A percentile compares a stretch with the other conserved stretches of the same genome.
Evolutionary conservation across 192 early-diverging fungal genomes (phyloP).

Genomic region (Coemansia sp.): DNA sequence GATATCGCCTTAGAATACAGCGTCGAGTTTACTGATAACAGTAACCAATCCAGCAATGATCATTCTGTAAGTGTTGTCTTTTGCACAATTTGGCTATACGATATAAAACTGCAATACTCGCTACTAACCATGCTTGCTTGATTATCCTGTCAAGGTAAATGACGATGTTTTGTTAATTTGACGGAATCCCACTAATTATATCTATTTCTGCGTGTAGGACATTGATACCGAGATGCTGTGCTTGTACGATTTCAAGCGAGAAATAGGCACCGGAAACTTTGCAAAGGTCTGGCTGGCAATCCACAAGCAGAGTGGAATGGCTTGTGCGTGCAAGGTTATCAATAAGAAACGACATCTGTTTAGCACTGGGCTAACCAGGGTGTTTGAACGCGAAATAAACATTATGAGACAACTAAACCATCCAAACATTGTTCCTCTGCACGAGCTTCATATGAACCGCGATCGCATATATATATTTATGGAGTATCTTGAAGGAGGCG

Average conservation of each 20-base stretch:
- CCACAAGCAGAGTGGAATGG: conserved; percentile 44
- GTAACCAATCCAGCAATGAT: conserved; percentile 10
- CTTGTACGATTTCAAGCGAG: conserved; percentile 52
- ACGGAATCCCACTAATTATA: too few species aligned
- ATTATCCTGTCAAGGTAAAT: too few species aligned
- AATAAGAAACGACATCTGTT: conserved; percentile 48
- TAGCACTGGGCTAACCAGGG: conserved; percentile 40
- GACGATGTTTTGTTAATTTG: too few species aligned
- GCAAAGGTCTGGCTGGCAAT: conserved; percentile 54
- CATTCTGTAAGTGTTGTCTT: conserved; percentile 10
- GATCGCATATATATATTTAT: conserved; percentile 56
- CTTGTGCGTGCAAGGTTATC: conserved; percentile 56
- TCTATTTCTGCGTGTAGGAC: conserved; percentile 9
- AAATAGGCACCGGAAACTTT: conserved; percentile 54
- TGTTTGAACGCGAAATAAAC: conserved; percentile 51
- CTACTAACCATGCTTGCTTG: too few species aligned
- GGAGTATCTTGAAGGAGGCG: conserved; percentile 53
- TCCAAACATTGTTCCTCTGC: conserved; percentile 44
- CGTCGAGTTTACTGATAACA: conserved; percentile 24
- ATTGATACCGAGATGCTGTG: conserved; percentile 31
- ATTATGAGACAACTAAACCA: conserved; percentile 47
- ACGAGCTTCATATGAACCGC: conserved; percentile 45
- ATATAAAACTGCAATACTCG: too few species aligned
- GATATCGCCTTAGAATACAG: conserved; percentile 50
- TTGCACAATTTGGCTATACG: too few species aligned